A percentile compares a stretch with the other conserved stretches of the same genome.
Conservation (phyloP, 257 asterid species). For the Asclepias syriaca region DNA sequence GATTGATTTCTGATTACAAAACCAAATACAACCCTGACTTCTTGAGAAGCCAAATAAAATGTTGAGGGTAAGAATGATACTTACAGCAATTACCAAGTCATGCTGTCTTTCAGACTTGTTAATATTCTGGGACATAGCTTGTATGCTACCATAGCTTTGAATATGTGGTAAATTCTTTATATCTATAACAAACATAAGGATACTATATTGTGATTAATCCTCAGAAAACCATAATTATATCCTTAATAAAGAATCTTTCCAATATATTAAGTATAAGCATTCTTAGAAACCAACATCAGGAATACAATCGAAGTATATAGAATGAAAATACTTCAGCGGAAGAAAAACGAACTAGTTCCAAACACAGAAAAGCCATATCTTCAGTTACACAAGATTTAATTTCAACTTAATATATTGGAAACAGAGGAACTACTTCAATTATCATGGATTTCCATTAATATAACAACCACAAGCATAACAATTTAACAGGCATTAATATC, state of each 20-base stretch:
- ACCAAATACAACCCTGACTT: background rate
- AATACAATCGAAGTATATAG: too few species aligned
- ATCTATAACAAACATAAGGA: constrained; percentile 35
- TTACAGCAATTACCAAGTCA: constrained; percentile 84
- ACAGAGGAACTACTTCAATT: background rate
- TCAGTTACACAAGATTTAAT: background rate
- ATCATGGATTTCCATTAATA: too few species aligned
- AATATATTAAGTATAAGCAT: background rate
- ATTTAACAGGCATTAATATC: background rate
- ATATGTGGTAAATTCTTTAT: constrained; percentile 56
- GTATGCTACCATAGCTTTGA: constrained; percentile 71
- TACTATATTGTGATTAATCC: background rate
- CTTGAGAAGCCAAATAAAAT: background rate
- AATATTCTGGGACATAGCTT: constrained; percentile 46
- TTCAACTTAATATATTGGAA: background rate
- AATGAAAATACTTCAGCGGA: background rate
- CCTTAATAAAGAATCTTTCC: background rate
- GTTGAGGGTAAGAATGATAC: constrained; percentile 18
- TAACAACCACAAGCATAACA: background rate
- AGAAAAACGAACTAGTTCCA: background rate
- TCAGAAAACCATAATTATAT: background rate
- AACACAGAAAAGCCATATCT: background rate
- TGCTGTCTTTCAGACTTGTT: constrained; percentile 72
- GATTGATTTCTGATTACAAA: background rate
- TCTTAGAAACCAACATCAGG: background rate